Evolutionary conservation across 139 green algal species (phyloP), one percentile per base, ranked within the genome.

Genomic region (Deuterostichococcus epilithicus): DNA sequence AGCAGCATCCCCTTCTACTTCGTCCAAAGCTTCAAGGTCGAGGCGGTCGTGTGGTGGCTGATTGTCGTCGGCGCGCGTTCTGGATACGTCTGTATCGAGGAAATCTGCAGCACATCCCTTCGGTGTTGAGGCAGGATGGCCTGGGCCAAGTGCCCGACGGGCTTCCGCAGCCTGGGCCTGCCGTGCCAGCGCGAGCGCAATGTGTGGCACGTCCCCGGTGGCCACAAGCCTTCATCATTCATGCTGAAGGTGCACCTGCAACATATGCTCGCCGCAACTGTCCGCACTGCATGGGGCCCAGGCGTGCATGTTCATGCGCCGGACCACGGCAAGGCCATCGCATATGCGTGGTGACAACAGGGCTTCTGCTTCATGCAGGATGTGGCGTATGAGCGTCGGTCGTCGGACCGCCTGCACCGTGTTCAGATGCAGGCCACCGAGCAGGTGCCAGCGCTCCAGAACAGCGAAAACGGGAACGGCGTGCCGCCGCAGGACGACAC

Each of bases 381-480:
- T 63, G 52, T 63, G 13, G 52, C 52, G 28, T 63, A 63, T 63
- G 52, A 63, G 52, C 52, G 52, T 23, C 52, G 52, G 52, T 63
- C 52, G 8, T 20, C 52, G 18, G 52, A 13, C 13, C 52, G 52
- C 13, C 13, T 63, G 52, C 52, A 20, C 18, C 52, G 52, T 25
- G 52, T 63, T 13, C 3, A 30, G 52, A 20, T 20, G 10, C 52
- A 63, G 52, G 52, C 28, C n/a, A n/a, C n/a, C 18, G 52, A 63
- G 52, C 52, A 63, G 52, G 52, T 63, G 52, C 52, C 52, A 20
- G 52, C 52, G 52, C 52, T 63, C 18, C 52, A 76, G 72, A 33
- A 76, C 38, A 39, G 32, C 32, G 42, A 68, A n/a, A 67, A 35
- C n/a, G 37, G 60, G 15, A 76, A 76, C 42, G 42, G 63, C 72